Conservation (phyloP, 2,329 filamentous ascomycete species). For the Sarocladium kiliense region DNA sequence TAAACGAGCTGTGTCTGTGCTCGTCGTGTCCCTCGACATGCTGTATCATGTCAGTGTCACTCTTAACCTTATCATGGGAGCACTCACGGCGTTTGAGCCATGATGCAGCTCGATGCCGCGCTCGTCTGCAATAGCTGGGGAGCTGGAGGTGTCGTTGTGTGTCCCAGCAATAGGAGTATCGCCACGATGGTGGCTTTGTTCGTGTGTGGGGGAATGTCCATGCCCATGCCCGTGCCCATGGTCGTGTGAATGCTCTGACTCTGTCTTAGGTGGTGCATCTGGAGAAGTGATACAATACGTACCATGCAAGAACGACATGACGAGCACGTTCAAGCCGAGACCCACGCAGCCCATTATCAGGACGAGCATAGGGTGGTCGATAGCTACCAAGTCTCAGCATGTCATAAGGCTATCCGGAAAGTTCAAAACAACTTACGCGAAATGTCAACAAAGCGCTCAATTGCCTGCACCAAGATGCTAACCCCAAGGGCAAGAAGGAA, state of each 20-base stretch:
- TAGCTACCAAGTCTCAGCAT: slow-evolving; percentile 32
- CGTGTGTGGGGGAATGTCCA: slow-evolving; percentile 18
- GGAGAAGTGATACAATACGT: slow-evolving; percentile 14
- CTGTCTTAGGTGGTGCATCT: background rate
- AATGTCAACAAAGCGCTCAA: slow-evolving; percentile 62
- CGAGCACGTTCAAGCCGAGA: slow-evolving; percentile 61
- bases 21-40: slow-evolving; percentile 27
- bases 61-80: no score
- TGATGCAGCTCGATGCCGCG: background rate
- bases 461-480: slow-evolving; percentile 67
- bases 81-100: background rate
- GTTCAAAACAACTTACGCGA: slow-evolving; percentile 35
- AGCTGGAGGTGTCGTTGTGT: background rate
- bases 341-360: slow-evolving; percentile 66
- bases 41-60: slow-evolving; percentile 9
- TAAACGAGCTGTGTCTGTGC: slow-evolving; percentile 8
- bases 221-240: no score
- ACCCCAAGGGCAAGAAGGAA: slow-evolving; percentile 68
- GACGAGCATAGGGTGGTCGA: slow-evolving; percentile 61
- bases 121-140: background rate
- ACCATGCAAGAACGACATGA: slow-evolving; percentile 62
- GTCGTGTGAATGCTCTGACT: slow-evolving; percentile 19
- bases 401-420: background rate
- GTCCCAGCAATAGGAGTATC: background rate
- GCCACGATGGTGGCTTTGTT: slow-evolving; percentile 8